A percentile compares a stretch with the other conserved stretches of the same genome.
These are phyloP conservation scores for Yamadazyma kitorensis DNA, from an alignment of 805 yeast species.

Conservation along the genomic window DNA sequence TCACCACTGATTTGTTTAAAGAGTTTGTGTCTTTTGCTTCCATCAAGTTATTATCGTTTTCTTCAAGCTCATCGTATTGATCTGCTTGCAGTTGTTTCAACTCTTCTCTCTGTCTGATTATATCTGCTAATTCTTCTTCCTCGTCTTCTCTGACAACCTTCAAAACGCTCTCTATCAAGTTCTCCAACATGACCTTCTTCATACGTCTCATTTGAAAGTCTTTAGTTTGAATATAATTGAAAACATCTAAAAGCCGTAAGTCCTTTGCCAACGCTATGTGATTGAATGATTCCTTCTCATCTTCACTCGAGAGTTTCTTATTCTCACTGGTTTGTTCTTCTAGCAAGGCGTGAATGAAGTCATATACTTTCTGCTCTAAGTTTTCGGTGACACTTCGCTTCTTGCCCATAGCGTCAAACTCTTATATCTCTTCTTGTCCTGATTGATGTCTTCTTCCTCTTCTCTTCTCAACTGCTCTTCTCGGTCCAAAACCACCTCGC, in stretches of 20 bases:
- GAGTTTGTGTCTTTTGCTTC: constrained; percentile 62
- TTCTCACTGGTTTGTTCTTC: constrained; percentile 57
- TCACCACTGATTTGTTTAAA: constrained; percentile 74
- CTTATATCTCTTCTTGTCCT: too few relatives aligned
- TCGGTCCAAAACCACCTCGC: too few relatives aligned
- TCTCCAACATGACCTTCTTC: constrained; percentile 61
- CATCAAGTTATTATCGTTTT: constrained; percentile 51
- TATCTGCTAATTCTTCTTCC: constrained; percentile 48
- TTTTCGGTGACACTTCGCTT: constrained; percentile 11
- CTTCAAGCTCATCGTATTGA: constrained; percentile 40
- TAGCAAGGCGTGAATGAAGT: constrained; percentile 52
- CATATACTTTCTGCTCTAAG: constrained; percentile 56
- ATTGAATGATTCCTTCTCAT: constrained; percentile 32
- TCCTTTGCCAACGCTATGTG: constrained; percentile 62
- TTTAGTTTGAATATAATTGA: constrained; percentile 58
- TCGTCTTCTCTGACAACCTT: constrained; percentile 58
- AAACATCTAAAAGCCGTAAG: constrained; percentile 47
- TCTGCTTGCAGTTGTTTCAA: constrained; percentile 5
- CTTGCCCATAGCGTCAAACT: too few relatives aligned
- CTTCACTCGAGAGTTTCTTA: constrained; percentile 26
- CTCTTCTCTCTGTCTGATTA: constrained; percentile 16
- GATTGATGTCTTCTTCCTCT: not conserved
- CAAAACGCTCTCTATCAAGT: constrained; percentile 60
- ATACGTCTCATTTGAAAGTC: constrained; percentile 68
- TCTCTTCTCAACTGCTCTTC: not conserved